Base-by-base conservation (phyloP, 768 basidiomycete genomes). In the Auriscalpium microsporum region DNA sequence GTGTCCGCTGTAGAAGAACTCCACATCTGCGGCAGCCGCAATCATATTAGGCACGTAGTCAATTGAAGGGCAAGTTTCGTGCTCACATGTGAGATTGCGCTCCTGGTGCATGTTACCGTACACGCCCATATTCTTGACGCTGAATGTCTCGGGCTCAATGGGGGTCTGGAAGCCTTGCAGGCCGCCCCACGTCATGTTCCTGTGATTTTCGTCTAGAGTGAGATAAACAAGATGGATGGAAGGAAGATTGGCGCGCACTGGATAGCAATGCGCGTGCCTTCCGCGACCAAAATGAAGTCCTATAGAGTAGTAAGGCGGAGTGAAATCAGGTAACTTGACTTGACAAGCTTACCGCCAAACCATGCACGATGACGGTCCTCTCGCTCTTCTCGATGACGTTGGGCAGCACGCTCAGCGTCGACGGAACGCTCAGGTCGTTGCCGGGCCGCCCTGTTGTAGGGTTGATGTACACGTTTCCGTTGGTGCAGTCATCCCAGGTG, bases 1-100 rank as follows among this genome's bases (percentile, higher is more conserved):
- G 69, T 80, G 80, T 46, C 80, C 78, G 55, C 78, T 80, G 62
- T 70, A 79, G 63, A 69, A 78, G 63, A 81, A 81, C 62, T 82
- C 80, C 48, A 81, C 75, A 59, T 78, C 80, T 82, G 48, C 9
- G 35, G 0, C 37, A 8, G 42, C 4, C 5, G 14, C 19, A 11
- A 52, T n/a, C 28, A n/a, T 19, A 52, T 38, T 49, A 47, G 23
- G 2, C 23, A 11, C 3, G 21, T 45, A 19, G 9, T 6, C 16
- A 45, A 28, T 6, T 2, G 3, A 21, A 5, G 21, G 21, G n/a
- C 6, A 28, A 10, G 28, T 42, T 13, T 8, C 10, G 8, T 9
- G 60, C 69, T 45, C 34, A 69, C 69, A 72, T 11, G 71, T 70
- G 19, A 72, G 55, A 14, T 58, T 59, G n/a, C 71, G 65, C 53